Evolutionary conservation across 805 yeast genomes (phyloP).

Genomic region (Suhomyces sp.): DNA sequence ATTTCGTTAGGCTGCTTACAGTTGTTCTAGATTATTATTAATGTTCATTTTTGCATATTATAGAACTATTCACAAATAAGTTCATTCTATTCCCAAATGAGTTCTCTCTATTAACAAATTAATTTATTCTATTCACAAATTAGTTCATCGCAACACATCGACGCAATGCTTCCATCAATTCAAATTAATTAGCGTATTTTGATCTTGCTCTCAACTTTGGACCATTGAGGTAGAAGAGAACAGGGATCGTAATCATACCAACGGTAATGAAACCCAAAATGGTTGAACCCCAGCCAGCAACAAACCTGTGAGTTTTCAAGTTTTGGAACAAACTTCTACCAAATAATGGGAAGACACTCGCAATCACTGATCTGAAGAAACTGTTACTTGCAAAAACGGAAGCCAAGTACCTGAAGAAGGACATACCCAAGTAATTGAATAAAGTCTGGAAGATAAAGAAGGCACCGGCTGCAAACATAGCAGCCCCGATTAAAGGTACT

Average conservation of each 20-base stretch:
- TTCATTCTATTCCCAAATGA: too few species aligned
- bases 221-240: conserved; percentile 42
- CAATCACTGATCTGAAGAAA: conserved; percentile 49
- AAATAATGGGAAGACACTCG: conserved; percentile 63
- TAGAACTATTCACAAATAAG: background rate
- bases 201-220: conserved; percentile 46
- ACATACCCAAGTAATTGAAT: conserved; percentile 47
- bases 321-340: conserved; percentile 57
- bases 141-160: too few species aligned
- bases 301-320: conserved; percentile 45
- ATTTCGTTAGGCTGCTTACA: background rate
- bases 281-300: conserved; percentile 57
- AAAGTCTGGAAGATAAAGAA: conserved; percentile 47
- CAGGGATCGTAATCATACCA: conserved; percentile 47
- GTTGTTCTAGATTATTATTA: background rate
- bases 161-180: background rate
- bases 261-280: conserved; percentile 47
- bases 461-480: conserved; percentile 20
- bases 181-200: conserved; percentile 22
- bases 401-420: conserved; percentile 50
- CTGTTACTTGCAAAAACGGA: conserved; percentile 60
- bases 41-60: background rate
- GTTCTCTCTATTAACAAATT: too few species aligned
- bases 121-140: background rate
- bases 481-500: conserved; percentile 20